Base-by-base conservation (phyloP, 257 asterid genomes). In the Solanum piurae region DNA sequence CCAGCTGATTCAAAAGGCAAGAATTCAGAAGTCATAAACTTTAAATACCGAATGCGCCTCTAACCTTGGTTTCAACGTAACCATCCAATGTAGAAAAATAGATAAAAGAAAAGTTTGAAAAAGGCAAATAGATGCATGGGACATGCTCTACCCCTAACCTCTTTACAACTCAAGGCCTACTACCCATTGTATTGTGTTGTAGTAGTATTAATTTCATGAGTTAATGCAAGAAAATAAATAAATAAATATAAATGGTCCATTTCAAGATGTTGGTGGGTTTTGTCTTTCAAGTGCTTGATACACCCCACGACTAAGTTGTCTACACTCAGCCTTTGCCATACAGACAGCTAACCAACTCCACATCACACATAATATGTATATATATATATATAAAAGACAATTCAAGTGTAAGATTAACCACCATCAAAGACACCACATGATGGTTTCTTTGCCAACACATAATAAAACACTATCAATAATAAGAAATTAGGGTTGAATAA, bases 221-320 rank as follows among this genome's bases (percentile, higher is more conserved):
- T 87, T 74, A 88, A 83, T 88, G 89, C 74, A 73, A 46, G 31
- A 42, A 33, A 60, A 55, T 2, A 73, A 37, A 2, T 7, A 72
- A 27, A 29, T 1, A 73, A 37, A 37, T 2, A 12, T 4, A 85
- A 83, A 86, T 55, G 92, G 89, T 73, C 88, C 92, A 86, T 74
- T 60, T 87, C 91, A 86, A 90, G 7, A 83, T 76, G 91, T 87
- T 90, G 90, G 93, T 92, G 92, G 91, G 88, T 88, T 89, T 90
- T 88, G 91, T 92, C 92, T 84, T 44, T 27, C 82, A 29, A 87
- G 75, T 79, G 86, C 86, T 89, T 25, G 72, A 85, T 87, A 75
- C 77, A 58, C 52, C 72, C 86, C 85, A 85, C 83, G 90, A 90
- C 89, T 68, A 87, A 42, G 87, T 40, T 86, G 88, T 71, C 83